phyloP scores from a whole-genome alignment of 768 basidiomycete species.

The Candolleomyces eurysporus region DNA sequence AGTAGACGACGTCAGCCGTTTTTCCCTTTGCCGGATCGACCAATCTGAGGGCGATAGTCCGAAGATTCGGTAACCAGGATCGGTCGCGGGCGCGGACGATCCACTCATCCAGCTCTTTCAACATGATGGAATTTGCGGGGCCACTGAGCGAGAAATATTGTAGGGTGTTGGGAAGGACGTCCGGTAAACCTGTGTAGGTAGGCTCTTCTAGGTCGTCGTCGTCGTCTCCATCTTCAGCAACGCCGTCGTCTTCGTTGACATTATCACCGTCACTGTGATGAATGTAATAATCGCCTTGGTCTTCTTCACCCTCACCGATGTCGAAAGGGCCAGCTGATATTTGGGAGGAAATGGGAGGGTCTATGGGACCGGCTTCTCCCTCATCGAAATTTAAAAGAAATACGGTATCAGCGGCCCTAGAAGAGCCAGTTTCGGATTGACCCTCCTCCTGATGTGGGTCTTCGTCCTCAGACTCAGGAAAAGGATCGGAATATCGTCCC shows the following conservation, averaged over 20 bases:
- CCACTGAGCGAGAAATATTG: background rate
- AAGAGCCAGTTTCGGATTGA: too few species aligned
- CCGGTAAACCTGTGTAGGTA: background rate
- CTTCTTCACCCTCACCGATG: too few species aligned
- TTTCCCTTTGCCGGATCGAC: background rate
- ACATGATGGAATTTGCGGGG: background rate
- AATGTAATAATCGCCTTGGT: too few species aligned
- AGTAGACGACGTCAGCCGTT: background rate
- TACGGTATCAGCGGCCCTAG: too few species aligned
- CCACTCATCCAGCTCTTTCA: background rate
- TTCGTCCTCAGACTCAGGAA: too few species aligned
- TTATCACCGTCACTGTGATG: too few species aligned
- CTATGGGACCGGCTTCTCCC: too few species aligned
- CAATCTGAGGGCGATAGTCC: background rate
- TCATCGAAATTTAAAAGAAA: too few species aligned
- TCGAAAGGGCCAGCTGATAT: too few species aligned
- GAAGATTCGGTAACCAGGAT: background rate
- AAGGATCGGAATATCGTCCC: too few species aligned
- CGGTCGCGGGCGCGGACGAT: background rate
- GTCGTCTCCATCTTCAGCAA: background rate
- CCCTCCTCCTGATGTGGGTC: too few species aligned
- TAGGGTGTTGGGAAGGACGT: background rate
- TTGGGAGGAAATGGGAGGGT: too few species aligned
- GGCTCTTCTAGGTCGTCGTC: background rate
- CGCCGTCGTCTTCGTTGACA: background rate